Conservation (phyloP, 2,329 filamentous ascomycete species). For the Aspergillus eucalypticola region DNA sequence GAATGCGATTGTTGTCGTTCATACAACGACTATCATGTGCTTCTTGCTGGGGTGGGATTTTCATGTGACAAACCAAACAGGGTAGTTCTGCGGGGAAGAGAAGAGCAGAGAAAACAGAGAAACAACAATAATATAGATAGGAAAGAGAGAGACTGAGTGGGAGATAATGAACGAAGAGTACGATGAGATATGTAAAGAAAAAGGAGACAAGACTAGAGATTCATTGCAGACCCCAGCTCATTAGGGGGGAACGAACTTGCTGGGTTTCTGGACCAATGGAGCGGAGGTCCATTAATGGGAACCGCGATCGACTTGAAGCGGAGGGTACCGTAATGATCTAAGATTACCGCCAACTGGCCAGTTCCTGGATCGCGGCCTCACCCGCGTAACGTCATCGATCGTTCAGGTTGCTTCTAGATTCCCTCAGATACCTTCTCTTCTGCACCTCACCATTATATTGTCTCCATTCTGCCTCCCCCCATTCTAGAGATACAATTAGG, state of each 20-base stretch:
- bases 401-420: constrained; percentile 9
- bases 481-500: neutral
- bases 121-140: neutral
- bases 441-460: neutral
- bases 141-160: neutral
- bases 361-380: neutral
- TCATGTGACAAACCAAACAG: constrained; percentile 17
- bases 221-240: neutral
- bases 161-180: neutral
- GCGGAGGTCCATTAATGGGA: neutral
- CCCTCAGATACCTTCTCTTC: neutral
- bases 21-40: constrained; percentile 2
- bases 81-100: constrained; percentile 1
- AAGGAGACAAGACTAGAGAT: neutral
- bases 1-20: constrained; percentile 9
- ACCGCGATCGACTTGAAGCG: neutral
- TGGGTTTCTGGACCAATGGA: neutral
- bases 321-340: neutral
- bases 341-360: neutral
- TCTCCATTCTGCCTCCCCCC: neutral
- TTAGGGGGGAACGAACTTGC: neutral
- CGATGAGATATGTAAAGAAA: neutral
- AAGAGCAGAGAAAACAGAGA: neutral
- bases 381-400: constrained; percentile 8
- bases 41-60: constrained; percentile 9